Conservation (phyloP, 1,284 basidiomycete genomes). For the Fomitopsis betulina region DNA sequence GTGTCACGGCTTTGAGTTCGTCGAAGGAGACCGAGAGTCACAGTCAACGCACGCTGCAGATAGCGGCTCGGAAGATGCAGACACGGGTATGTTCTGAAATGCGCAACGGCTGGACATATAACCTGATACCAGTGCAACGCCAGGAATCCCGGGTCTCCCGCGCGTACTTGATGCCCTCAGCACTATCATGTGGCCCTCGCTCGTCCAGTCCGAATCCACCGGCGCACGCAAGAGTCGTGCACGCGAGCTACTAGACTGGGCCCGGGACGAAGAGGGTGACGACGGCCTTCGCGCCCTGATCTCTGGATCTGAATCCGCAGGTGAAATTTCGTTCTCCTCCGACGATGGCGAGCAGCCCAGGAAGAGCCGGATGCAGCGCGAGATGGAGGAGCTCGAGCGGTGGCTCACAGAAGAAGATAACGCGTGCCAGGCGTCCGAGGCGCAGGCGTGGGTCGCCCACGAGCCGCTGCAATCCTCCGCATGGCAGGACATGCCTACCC, state of each 20-base stretch:
- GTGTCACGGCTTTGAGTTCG: conserved; percentile 68
- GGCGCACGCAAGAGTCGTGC: conserved; percentile 28
- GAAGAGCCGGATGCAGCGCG: conserved; percentile 36
- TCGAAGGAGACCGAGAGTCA: conserved; percentile 37
- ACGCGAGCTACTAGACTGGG: conserved; percentile 31
- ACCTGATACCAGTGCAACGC: neutral
- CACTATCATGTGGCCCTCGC: conserved; percentile 82
- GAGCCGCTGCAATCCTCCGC: conserved; percentile 11
- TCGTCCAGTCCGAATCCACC: conserved; percentile 39
- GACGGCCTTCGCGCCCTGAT: conserved; percentile 32
- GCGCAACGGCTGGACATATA: too few species aligned
- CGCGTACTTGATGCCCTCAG: conserved; percentile 73
- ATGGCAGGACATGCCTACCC: conserved; percentile 23
- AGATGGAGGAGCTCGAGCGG: conserved; percentile 54
- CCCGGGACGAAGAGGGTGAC: conserved; percentile 29
- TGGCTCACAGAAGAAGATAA: conserved; percentile 54
- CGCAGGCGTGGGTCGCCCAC: conserved; percentile 18
- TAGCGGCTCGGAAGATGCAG: conserved; percentile 22
- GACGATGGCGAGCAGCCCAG: conserved; percentile 15
- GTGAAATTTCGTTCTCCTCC: conserved; percentile 4
- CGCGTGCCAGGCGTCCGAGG: conserved; percentile 14
- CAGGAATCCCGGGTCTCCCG: conserved; percentile 56
- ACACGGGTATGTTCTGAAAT: conserved; percentile 14
- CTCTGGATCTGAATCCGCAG: conserved; percentile 12
- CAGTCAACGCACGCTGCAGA: conserved; percentile 21